These are phyloP conservation scores for Takakia lepidozioides DNA, from an alignment of 225 moss, liverwort and hornwort species.

Conservation along the genomic window DNA sequence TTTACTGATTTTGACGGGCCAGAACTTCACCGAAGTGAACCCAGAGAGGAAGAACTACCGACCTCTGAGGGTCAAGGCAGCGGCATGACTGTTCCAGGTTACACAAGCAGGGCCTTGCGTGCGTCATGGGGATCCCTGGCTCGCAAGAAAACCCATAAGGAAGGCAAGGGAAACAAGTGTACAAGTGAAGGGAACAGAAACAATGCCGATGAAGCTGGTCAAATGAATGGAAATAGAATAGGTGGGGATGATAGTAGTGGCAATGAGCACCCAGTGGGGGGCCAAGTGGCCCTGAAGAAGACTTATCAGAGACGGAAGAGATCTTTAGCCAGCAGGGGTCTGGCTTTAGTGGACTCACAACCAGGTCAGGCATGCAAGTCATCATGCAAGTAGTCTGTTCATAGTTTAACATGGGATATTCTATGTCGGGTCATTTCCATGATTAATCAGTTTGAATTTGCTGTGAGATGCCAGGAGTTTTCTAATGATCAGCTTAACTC, in stretches of 20 bases:
- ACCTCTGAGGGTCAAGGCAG: slow-evolving; percentile 2
- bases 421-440: neutral
- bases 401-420: too few species aligned
- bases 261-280: neutral
- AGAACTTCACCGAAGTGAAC: slow-evolving; percentile 6
- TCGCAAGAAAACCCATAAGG: slow-evolving; percentile 11
- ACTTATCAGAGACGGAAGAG: neutral
- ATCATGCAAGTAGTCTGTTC: neutral
- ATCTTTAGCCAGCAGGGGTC: too few species aligned
- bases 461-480: neutral
- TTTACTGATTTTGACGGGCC: neutral
- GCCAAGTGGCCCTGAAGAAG: neutral
- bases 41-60: too few species aligned
- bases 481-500: neutral
- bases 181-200: neutral
- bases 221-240: too few species aligned
- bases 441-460: neutral
- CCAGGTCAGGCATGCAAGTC: neutral
- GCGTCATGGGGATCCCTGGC: slow-evolving; percentile 24
- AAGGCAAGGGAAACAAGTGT: neutral
- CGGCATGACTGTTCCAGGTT: too few species aligned
- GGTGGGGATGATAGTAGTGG: neutral
- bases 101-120: slow-evolving; percentile 7
- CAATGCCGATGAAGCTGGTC: too few species aligned
- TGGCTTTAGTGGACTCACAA: too few species aligned